Evolutionary conservation across 2,329 filamentous ascomycete genomes (phyloP).

Genomic region (Claviceps paspali): DNA sequence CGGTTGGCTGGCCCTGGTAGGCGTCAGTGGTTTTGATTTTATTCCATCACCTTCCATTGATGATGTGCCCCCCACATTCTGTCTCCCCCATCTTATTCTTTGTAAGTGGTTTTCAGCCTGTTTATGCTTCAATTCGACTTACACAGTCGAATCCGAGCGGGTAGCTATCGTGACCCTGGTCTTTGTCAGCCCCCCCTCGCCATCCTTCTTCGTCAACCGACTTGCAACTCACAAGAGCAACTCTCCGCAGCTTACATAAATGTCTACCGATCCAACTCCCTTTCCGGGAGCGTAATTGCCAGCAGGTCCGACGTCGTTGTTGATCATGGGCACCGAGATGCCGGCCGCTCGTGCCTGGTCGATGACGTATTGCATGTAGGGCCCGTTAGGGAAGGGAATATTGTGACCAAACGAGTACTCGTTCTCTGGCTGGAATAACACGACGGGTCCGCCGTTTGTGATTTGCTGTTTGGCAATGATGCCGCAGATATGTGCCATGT

Average conservation of each 20-base stretch:
- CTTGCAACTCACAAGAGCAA: not conserved
- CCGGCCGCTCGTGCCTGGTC: slow-evolving; percentile 53
- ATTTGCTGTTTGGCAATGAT: slow-evolving; percentile 65
- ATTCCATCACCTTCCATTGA: not conserved
- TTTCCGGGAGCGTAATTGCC: slow-evolving; percentile 51
- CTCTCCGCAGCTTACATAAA: slow-evolving; percentile 29
- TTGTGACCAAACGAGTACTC: slow-evolving; percentile 48
- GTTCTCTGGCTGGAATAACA: slow-evolving; percentile 69
- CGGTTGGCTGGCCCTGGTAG: slow-evolving; percentile 22
- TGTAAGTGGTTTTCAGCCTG: too few relatives aligned
- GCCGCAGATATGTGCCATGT: slow-evolving; percentile 43
- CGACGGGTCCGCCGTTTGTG: slow-evolving; percentile 67
- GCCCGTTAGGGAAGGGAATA: slow-evolving; percentile 44
- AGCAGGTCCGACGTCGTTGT: slow-evolving; percentile 49
- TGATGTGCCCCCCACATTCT: too few relatives aligned
- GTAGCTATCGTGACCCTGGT: slow-evolving; percentile 21
- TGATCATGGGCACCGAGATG: slow-evolving; percentile 60
- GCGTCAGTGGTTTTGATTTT: not conserved
- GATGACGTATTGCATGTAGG: slow-evolving; percentile 57
- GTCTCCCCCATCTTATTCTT: too few relatives aligned
- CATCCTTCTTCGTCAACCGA: too few relatives aligned
- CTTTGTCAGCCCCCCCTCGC: slow-evolving; percentile 2
- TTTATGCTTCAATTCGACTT: not conserved
- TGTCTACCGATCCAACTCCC: slow-evolving; percentile 37
- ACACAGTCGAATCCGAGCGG: slow-evolving; percentile 30